These are phyloP conservation scores for Fraxinus xanthoxyloides DNA, from an alignment of 305 asterid genomes.

Conservation along the genomic window DNA sequence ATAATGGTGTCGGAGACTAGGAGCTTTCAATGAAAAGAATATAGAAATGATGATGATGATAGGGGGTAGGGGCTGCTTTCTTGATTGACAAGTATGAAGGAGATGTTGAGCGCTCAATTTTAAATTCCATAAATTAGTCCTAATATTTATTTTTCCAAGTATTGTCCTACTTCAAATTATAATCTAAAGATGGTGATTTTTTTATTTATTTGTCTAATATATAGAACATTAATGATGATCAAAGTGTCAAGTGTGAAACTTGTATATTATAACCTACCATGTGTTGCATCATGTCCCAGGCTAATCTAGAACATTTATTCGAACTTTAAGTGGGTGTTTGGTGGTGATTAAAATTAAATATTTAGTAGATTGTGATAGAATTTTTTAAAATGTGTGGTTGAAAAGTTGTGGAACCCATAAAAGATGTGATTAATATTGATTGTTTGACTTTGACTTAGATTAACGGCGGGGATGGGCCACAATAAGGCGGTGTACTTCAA, in stretches of 20 bases:
- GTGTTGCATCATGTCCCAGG: neutral
- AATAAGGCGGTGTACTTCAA: neutral
- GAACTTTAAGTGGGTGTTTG: no score
- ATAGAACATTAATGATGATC: neutral
- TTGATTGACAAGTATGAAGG: neutral
- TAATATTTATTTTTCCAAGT: neutral
- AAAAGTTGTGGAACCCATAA: no score
- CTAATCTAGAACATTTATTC: neutral
- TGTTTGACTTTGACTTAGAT: no score
- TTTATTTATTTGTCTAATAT: neutral
- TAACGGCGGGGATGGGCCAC: no score
- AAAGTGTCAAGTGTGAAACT: neutral
- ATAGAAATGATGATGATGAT: neutral
- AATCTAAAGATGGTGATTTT: neutral
- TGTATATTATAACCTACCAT: neutral
- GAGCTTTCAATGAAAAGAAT: conserved; percentile 18
- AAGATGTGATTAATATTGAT: no score
- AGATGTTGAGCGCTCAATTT: conserved; percentile 12
- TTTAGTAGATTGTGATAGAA: no score
- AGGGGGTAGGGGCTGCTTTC: neutral
- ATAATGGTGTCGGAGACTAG: conserved; percentile 27
- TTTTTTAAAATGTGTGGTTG: no score
- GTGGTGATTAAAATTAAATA: no score
- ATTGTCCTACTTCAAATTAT: neutral
- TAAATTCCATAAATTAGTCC: neutral